Percentiles rank a stretch among this genome's conserved stretches.
Evolutionary conservation across 2,329 filamentous ascomycete genomes (phyloP).

Genomic region (Reticulascus tulasneorum): DNA sequence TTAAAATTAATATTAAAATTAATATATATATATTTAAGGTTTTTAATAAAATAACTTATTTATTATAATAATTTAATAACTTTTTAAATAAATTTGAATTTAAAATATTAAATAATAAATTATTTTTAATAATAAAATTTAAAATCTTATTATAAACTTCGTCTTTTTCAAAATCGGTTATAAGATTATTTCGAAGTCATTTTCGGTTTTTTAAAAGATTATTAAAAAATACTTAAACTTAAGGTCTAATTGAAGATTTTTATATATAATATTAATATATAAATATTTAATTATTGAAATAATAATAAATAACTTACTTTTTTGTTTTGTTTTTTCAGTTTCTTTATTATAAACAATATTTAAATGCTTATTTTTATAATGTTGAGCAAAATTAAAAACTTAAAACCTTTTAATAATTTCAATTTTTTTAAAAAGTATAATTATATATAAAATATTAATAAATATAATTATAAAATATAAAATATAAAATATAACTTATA

Average conservation of each 20-base stretch:
- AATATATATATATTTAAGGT: slow-evolving; percentile 6
- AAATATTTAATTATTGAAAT: slow-evolving; percentile 1
- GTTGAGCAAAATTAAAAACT: slow-evolving; percentile 2
- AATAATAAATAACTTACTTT: slow-evolving; percentile 2
- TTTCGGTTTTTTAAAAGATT: too few relatives aligned
- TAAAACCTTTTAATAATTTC: background rate
- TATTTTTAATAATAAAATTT: too few relatives aligned
- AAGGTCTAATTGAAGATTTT: too few relatives aligned
- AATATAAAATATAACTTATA: background rate
- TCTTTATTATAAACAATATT: slow-evolving; percentile 7
- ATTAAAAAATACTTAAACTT: too few relatives aligned
- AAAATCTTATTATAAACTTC: too few relatives aligned
- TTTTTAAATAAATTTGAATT: background rate
- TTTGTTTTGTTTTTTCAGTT: slow-evolving; percentile 5
- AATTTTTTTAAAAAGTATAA: background rate
- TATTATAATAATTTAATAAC: background rate
- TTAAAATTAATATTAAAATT: slow-evolving; percentile 5
- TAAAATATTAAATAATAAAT: background rate
- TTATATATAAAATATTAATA: background rate
- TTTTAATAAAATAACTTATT: background rate
- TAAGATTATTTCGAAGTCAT: too few relatives aligned
- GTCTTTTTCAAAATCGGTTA: too few relatives aligned
- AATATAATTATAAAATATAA: background rate
- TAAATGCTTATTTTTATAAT: slow-evolving; percentile 4
- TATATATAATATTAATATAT: slow-evolving; percentile 1